A percentile compares a stretch with the other conserved stretches of the same genome.
These are phyloP conservation scores for Candida sanyaensis DNA, from an alignment of 1,139 yeast genomes.

Conservation along the genomic window DNA sequence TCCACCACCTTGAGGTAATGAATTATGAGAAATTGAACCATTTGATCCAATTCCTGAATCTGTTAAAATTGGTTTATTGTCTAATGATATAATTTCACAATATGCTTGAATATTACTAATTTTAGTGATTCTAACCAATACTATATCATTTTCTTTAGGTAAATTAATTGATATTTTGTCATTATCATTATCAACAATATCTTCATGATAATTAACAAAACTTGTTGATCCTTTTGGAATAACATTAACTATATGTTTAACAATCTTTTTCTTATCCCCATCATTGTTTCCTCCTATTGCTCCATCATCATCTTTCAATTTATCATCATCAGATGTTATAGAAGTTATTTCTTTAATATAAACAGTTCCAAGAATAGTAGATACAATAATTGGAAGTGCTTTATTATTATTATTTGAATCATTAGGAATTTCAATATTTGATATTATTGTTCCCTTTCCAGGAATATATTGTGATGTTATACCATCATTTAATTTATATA, in stretches of 20 bases:
- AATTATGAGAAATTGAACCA: slow-evolving; percentile 48
- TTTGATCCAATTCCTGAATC: slow-evolving; percentile 72
- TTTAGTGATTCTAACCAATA: slow-evolving; percentile 72
- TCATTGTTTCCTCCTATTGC: slow-evolving; percentile 7
- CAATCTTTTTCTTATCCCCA: slow-evolving; percentile 6
- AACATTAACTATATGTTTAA: slow-evolving; percentile 29
- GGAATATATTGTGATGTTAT: slow-evolving; percentile 25
- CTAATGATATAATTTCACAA: slow-evolving; percentile 83
- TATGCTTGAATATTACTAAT: slow-evolving; percentile 71
- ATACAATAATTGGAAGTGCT: slow-evolving; percentile 52
- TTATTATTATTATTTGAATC: slow-evolving; percentile 19
- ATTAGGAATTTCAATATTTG: slow-evolving; percentile 32
- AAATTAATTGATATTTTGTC: slow-evolving; percentile 46
- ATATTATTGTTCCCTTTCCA: slow-evolving; percentile 41
- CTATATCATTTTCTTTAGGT: slow-evolving; percentile 85
- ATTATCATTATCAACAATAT: background rate
- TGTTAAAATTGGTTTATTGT: slow-evolving; percentile 56
- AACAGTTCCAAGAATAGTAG: slow-evolving; percentile 70
- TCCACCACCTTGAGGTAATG: slow-evolving; percentile 55
- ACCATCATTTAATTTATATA: slow-evolving; percentile 27
- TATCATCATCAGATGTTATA: slow-evolving; percentile 13
- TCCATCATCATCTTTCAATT: background rate
- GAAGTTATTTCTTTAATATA: slow-evolving; percentile 24
- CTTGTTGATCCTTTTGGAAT: slow-evolving; percentile 20
- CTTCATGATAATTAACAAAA: background rate